These are phyloP conservation scores for Melianthus villosus DNA, from an alignment of 441 rosid genomes.

Conservation along the genomic window DNA sequence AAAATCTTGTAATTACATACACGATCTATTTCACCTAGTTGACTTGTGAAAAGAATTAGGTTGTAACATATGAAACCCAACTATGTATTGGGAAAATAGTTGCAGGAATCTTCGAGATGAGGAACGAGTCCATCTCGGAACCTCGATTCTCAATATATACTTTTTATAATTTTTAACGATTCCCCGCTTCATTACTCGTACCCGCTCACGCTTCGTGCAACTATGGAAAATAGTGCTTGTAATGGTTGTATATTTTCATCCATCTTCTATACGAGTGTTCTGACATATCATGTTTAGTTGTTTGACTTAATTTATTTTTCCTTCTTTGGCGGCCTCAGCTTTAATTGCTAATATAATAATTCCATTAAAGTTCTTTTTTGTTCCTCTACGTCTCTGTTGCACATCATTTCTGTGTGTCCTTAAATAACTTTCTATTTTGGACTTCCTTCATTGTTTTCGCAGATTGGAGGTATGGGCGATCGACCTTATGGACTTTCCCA, in stretches of 20 bases:
- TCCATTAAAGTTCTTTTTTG: not conserved
- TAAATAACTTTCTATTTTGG: slow-evolving; percentile 1
- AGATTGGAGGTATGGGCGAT: slow-evolving; percentile 78
- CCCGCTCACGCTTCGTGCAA: too few relatives aligned
- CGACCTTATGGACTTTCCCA: slow-evolving; percentile 77
- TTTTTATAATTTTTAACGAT: too few relatives aligned
- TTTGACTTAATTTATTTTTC: not conserved
- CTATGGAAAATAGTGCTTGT: not conserved
- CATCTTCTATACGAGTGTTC: not conserved
- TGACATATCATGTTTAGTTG: not conserved
- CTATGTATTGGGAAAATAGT: too few relatives aligned
- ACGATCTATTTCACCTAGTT: too few relatives aligned
- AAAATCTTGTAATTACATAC: too few relatives aligned
- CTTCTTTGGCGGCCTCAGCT: not conserved
- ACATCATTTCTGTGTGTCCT: not conserved
- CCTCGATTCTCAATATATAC: too few relatives aligned
- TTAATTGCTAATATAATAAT: not conserved
- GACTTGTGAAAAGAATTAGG: too few relatives aligned
- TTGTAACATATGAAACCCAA: too few relatives aligned
- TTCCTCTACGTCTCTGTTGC: slow-evolving; percentile 1
- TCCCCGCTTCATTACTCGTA: too few relatives aligned
- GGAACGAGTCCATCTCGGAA: too few relatives aligned
- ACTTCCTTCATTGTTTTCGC: slow-evolving; percentile 17
- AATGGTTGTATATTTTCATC: not conserved
- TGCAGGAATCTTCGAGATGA: too few relatives aligned